Percentiles rank a stretch among this genome's conserved stretches.
Evolutionary conservation across 768 basidiomycete genomes (phyloP).

Genomic region (Rhizopogon vesiculosus): DNA sequence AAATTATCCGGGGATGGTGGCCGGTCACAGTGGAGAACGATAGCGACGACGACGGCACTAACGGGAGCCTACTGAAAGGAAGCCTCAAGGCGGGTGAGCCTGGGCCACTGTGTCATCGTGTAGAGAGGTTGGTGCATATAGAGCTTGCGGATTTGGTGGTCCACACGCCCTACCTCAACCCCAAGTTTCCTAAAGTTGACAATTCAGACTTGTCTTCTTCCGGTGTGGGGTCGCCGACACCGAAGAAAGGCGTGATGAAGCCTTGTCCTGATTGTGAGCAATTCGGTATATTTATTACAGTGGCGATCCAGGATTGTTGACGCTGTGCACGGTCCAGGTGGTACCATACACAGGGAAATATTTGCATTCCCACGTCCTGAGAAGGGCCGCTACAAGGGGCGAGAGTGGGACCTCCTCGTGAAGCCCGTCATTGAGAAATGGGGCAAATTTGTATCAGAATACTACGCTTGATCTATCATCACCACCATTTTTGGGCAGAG

Average conservation of each 20-base stretch:
- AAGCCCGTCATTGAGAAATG: slow-evolving; percentile 75
- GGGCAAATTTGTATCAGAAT: slow-evolving; percentile 55
- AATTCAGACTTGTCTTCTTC: slow-evolving; percentile 15
- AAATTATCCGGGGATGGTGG: slow-evolving; percentile 70
- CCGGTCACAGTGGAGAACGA: slow-evolving; percentile 47
- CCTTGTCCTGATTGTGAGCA: slow-evolving; percentile 40
- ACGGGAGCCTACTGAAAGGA: slow-evolving; percentile 56
- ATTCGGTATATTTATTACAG: slow-evolving; percentile 28
- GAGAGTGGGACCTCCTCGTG: slow-evolving; percentile 73
- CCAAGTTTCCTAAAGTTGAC: slow-evolving; percentile 39
- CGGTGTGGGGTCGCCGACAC: slow-evolving; percentile 9
- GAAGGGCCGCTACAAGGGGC: slow-evolving; percentile 49
- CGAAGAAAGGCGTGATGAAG: slow-evolving; percentile 16
- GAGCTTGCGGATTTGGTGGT: slow-evolving; percentile 69
- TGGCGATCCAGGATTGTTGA: neutral
- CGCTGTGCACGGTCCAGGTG: slow-evolving; percentile 33
- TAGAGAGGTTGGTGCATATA: slow-evolving; percentile 77
- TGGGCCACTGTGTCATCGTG: slow-evolving; percentile 64
- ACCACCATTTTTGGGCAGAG: neutral
- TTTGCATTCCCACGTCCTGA: slow-evolving; percentile 63
- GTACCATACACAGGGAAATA: slow-evolving; percentile 68
- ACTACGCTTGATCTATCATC: slow-evolving; percentile 19
- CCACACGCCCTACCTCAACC: slow-evolving; percentile 55
- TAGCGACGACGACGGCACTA: slow-evolving; percentile 28
- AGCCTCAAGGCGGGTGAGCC: slow-evolving; percentile 56